A percentile compares a stretch with the other conserved stretches of the same genome.
Conservation (phyloP, 1,139 yeast genomes). For the Kazachstania sp. region DNA sequence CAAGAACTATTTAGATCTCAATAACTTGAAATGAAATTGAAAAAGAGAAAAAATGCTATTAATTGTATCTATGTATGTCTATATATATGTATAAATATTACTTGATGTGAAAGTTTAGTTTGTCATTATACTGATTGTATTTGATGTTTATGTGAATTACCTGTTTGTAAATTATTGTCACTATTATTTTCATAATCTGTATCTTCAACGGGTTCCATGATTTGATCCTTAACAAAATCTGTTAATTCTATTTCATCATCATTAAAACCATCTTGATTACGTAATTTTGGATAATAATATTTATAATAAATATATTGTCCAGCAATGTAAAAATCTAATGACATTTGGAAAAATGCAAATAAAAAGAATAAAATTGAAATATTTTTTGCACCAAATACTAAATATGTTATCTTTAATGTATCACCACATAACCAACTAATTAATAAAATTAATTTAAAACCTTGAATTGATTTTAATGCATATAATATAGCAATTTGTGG, state of each 20-base stretch:
- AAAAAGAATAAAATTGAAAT: slow-evolving; percentile 60
- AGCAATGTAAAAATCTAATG: slow-evolving; percentile 66
- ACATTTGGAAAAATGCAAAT: slow-evolving; percentile 77
- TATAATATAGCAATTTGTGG: slow-evolving; percentile 76
- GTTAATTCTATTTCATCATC: slow-evolving; percentile 1
- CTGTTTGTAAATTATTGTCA: background rate
- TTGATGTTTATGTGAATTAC: background rate
- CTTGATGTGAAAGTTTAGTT: background rate
- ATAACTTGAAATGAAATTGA: too few species aligned
- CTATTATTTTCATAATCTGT: background rate
- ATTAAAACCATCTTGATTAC: background rate
- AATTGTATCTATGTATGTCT: background rate
- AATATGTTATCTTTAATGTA: slow-evolving; percentile 62
- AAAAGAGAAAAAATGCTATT: background rate
- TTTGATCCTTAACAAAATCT: background rate
- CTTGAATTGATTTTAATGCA: slow-evolving; percentile 61
- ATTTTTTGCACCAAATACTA: slow-evolving; percentile 62
- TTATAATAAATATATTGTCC: slow-evolving; percentile 61
- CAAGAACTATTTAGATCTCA: too few species aligned
- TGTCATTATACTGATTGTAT: background rate
- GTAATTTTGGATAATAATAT: slow-evolving; percentile 24
- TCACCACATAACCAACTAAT: slow-evolving; percentile 90
- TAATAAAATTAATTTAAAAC: slow-evolving; percentile 66
- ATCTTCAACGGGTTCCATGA: background rate
- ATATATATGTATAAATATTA: background rate